Base-by-base conservation (phyloP, 2,329 filamentous ascomycete species). In the Aciculosporium take region DNA sequence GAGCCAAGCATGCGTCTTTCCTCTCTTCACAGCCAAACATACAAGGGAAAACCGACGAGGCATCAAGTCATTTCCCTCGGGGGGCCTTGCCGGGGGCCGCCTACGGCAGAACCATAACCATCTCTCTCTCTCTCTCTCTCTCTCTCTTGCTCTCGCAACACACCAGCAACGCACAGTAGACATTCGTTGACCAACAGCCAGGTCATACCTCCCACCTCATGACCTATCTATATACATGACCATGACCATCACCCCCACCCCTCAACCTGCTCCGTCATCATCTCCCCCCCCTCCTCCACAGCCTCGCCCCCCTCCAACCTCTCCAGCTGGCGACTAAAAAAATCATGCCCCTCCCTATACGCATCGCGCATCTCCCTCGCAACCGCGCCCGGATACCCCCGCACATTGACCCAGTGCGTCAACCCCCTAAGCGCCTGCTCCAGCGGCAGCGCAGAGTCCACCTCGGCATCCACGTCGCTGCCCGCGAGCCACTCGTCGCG, bases 401-500 rank as follows among this genome's bases (percentile, higher is more conserved):
- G 74, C 51, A 94, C 67, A 59, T 95, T 94, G 67, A 84, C 85
- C 87, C 91, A 98, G 59, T 95, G 87, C 40, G 89, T 95, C 48
- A 98, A 62, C 32, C 84, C 85, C 33, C 91, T 71, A 34, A 96
- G 68, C 1, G 86, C 87, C 65, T 95, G 88, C 62, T 98, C 91
- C 7, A 95, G 69, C 2, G 89, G 89, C 51, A 96, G 66, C 12
- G 88, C 85, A 56, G 94, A 85, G 55, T 96, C 91, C 1, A 96
- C 87, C 51, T 94, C 89, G 1, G 82, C 84, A 53, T 98, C 91
- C 1, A 96, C 79, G 56, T 95, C 88, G 45, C 81, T 83, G 5
- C 89, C 89, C 0, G 84, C 79, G 1, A 96, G 71, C 89, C 91
- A 96, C 62, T 95, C 91, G 56, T 98, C 91, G 24, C 89, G 74